Evolutionary conservation across 768 basidiomycete species (phyloP), one percentile per base, ranked within the genome.

Genomic region (Peribolospora kevripleyi): DNA sequence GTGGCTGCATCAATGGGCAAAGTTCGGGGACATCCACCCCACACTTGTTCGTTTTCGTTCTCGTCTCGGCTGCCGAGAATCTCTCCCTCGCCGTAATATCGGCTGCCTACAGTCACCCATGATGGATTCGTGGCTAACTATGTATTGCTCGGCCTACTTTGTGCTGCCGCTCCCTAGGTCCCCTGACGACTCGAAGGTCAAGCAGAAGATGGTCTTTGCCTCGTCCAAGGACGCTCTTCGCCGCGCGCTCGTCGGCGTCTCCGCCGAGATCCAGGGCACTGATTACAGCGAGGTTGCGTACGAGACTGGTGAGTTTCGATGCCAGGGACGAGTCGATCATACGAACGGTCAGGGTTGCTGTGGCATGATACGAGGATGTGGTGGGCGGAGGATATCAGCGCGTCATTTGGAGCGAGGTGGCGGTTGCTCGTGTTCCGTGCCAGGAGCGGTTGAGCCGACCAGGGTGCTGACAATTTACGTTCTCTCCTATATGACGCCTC

Each of bases 121-220:
- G 25, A 25, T 25, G 25, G 25, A 25, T 25, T 25, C 25, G 25
- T 25, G 25, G 25, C 25, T 8, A n/a, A 46, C 9, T 25, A 40
- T 0, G 4, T 36, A 6, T 42, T 25, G 0, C 55, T 25, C 25
- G 25, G 1, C 7, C 6, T 25, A 25, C 25, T 25, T 25, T 25
- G 25, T 25, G 25, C 25, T 25, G 25, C 25, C 47, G 57, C 55
- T 46, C n/a, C 66, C 37, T 63, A 95, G 91, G 91, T 75, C 79
- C 14, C 90, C 91, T 59, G 86, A 90, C 63, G 69, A 67, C 47
- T 79, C 86, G 46, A 82, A 76, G 70, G 74, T 90, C 68, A 87
- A 82, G 70, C 73, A 77, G 65, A 95, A 90, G 79, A 95, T 95
- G 88, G 62, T 93, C 61, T 82, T 76, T 69, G 81, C 91, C 3